These are phyloP conservation scores for Collybia mongolica DNA, from an alignment of 768 basidiomycete species.

Conservation along the genomic window DNA sequence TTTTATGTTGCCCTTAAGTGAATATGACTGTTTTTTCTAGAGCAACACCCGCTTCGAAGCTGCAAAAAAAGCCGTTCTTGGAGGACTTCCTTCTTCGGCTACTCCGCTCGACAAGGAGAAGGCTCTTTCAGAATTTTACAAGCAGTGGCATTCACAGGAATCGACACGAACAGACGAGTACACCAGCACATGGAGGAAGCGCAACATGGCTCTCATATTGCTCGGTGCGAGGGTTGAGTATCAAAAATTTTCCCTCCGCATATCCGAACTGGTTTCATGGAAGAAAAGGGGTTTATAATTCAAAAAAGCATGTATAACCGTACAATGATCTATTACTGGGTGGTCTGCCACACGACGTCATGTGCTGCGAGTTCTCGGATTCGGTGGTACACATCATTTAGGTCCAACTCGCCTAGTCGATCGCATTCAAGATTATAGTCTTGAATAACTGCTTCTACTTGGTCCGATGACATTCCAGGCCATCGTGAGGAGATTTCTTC, in stretches of 20 bases:
- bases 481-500: slow-evolving; percentile 69
- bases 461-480: slow-evolving; percentile 69
- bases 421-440: slow-evolving; percentile 68
- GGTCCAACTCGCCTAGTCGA: slow-evolving; percentile 50
- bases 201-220: slow-evolving; percentile 54
- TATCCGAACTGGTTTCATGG: slow-evolving; percentile 23
- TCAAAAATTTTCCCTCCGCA: slow-evolving; percentile 35
- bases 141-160: slow-evolving; percentile 74
- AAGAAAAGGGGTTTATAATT: slow-evolving; percentile 11
- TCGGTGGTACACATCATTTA: slow-evolving; percentile 62
- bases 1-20: not conserved
- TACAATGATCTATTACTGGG: slow-evolving; percentile 2
- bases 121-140: slow-evolving; percentile 74
- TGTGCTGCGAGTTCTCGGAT: slow-evolving; percentile 61
- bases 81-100: slow-evolving; percentile 50
- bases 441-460: slow-evolving; percentile 52
- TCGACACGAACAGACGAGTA: slow-evolving; percentile 54
- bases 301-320: not conserved
- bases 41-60: slow-evolving; percentile 80
- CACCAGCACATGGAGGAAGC: slow-evolving; percentile 63
- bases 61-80: slow-evolving; percentile 58
- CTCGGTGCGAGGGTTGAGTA: slow-evolving; percentile 60
- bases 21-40: slow-evolving; percentile 32
- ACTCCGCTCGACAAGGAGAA: slow-evolving; percentile 57
- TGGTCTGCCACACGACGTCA: slow-evolving; percentile 38